Percentiles rank a stretch among this genome's conserved stretches.
These are phyloP conservation scores for Pythium sp. DNA, from an alignment of 352 stramenopile species.

Conservation along the genomic window DNA sequence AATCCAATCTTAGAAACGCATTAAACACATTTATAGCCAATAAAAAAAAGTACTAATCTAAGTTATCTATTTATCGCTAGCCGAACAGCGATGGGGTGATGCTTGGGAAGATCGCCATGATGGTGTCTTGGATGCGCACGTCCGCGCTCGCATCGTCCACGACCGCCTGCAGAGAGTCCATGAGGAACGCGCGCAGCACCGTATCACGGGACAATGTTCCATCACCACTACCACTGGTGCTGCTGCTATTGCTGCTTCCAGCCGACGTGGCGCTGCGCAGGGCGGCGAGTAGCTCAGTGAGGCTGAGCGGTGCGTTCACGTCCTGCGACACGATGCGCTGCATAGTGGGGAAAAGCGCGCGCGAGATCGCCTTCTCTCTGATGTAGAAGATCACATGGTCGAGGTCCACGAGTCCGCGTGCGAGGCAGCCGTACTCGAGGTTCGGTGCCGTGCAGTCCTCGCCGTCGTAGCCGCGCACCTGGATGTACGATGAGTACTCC, in stretches of 20 bases:
- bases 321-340: slow-evolving; percentile 58
- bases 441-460: slow-evolving; percentile 50
- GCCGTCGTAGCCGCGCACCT: slow-evolving; percentile 29
- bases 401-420: slow-evolving; percentile 48
- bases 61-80: neutral
- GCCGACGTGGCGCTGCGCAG: slow-evolving; percentile 27
- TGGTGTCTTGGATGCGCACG: slow-evolving; percentile 31
- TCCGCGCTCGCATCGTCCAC: slow-evolving; percentile 33
- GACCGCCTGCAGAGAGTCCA: slow-evolving; percentile 27
- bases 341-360: slow-evolving; percentile 45
- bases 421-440: slow-evolving; percentile 58
- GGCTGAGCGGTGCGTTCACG: slow-evolving; percentile 35
- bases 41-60: neutral
- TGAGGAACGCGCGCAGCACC: slow-evolving; percentile 31
- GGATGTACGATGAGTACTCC: slow-evolving; percentile 50
- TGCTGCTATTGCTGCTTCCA: neutral
- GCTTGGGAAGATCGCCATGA: slow-evolving; percentile 29
- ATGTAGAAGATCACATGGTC: slow-evolving; percentile 35
- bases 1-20: neutral
- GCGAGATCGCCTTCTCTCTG: slow-evolving; percentile 31
- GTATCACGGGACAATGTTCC: slow-evolving; percentile 21
- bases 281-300: slow-evolving; percentile 34
- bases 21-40: neutral
- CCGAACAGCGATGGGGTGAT: slow-evolving; percentile 14
- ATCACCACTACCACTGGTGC: neutral